These are phyloP conservation scores for Ploettnerulaceae sp. DNA, from an alignment of 2,329 filamentous ascomycete genomes.

Conservation along the genomic window DNA sequence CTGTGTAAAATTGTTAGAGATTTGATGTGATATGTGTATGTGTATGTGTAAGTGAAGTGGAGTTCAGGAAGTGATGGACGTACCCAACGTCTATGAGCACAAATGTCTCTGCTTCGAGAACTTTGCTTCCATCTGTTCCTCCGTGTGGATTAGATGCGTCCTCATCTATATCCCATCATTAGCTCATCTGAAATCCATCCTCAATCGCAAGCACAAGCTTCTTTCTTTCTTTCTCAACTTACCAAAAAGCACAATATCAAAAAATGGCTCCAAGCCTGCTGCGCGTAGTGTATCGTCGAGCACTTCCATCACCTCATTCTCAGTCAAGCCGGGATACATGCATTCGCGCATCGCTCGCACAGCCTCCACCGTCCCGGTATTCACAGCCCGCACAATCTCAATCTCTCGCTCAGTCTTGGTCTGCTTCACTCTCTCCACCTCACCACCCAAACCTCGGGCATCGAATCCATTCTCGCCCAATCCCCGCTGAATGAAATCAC, in stretches of 20 bases:
- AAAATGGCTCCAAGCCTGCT: conserved; percentile 53
- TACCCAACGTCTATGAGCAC: conserved; percentile 56
- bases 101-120: conserved; percentile 50
- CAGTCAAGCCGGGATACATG: conserved; percentile 51
- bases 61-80: conserved; percentile 12
- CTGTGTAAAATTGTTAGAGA: conserved; percentile 26
- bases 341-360: conserved; percentile 53
- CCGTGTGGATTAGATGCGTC: conserved; percentile 39
- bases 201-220: not conserved
- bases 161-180: conserved; percentile 29
- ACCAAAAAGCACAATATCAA: conserved; percentile 59
- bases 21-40: too few relatives aligned
- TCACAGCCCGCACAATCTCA: conserved; percentile 54
- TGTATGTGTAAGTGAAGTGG: too few relatives aligned
- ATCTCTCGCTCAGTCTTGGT: conserved; percentile 52
- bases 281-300: conserved; percentile 49
- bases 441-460: conserved; percentile 48
- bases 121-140: conserved; percentile 41
- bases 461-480: conserved; percentile 49
- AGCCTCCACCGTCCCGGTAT: conserved; percentile 58
- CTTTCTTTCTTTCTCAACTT: not conserved
- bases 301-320: conserved; percentile 51
- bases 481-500: conserved; percentile 57
- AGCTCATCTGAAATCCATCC: not conserved
- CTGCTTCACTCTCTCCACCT: conserved; percentile 55